phyloP scores from a whole-genome alignment of 179 eudicot genomes.

The Spinacia oleracea region DNA sequence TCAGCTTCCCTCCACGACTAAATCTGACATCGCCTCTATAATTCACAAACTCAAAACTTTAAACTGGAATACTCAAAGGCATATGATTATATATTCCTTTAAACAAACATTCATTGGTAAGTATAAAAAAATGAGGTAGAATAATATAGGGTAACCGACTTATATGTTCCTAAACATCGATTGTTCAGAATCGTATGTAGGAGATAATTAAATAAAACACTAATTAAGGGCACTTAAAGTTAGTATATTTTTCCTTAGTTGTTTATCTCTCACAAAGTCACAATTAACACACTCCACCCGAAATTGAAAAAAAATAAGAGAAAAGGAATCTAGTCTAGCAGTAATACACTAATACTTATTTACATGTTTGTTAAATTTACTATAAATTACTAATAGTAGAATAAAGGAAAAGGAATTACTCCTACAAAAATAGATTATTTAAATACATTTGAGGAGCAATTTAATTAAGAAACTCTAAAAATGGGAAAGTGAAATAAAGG shows the following conservation, averaged over 20 bases:
- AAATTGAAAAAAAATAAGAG: not conserved
- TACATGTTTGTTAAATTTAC: not conserved
- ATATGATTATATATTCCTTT: not conserved
- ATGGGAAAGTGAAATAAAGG: not conserved
- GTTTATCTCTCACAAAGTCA: slow-evolving; percentile 13
- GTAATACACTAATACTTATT: not conserved
- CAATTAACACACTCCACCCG: not conserved
- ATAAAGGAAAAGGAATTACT: no score
- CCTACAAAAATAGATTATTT: no score
- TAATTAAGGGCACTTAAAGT: not conserved
- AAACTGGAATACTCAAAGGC: not conserved
- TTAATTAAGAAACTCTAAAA: not conserved
- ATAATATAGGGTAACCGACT: slow-evolving; percentile 22
- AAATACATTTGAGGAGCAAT: slow-evolving; percentile 2
- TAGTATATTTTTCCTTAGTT: slow-evolving; percentile 11
- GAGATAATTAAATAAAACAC: not conserved
- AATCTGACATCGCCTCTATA: no score
- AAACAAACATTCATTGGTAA: not conserved
- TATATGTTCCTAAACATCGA: slow-evolving; percentile 14
- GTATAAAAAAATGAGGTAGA: not conserved
- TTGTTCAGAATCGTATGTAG: not conserved
- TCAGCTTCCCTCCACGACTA: no score
- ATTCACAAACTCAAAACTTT: not conserved
- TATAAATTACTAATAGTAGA: no score
- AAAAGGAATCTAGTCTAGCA: not conserved